Evolutionary conservation across 257 asterid species (phyloP), one percentile per base, ranked within the genome.

Genomic region (Jacaranda mimosifolia): DNA sequence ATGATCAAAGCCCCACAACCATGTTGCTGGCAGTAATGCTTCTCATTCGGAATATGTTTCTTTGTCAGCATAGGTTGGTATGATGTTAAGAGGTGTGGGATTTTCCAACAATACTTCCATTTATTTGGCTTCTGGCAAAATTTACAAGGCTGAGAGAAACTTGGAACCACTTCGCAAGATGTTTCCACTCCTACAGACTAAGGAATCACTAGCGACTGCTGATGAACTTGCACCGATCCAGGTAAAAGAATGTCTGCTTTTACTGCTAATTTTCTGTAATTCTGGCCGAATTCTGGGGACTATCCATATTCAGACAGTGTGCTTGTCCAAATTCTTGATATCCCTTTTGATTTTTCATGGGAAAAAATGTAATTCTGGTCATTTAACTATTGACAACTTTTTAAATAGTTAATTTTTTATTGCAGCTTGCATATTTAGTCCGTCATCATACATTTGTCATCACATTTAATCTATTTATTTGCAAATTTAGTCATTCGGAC

Each of bases 1-100:
- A 36, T 49, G 19, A 51, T 12, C 45, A 32, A 43, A 19, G 49
- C 52, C 21, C 32, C 55, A 63, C 32, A 64, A 52, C 56, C 73
- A 68, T 62, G 75, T 66, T 75, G 62, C 79, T 62, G 69, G 74
- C 63, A 78, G 77, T 83, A 79, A 86, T 75, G 76, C 71, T 83
- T 75, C 75, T 79, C 46, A 74, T 75, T 82, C 48, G 73, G 78
- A 57, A 32, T 81, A 77, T 78, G 79, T 82, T 90, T 90, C 82
- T 85, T 84, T 85, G 93, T 87, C 94, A 93, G 94, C 92, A 93
- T 89, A 93, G 98, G 97, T 91, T 74, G 98, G 98, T 38, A 86
- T 93, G 96, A 90, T 91, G 98, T 87, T 93, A 63, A 87, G 96
- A 86, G 98, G 97, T 79, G 91, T 93, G 98, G 98, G 98, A 84